A percentile compares a stretch with the other conserved stretches of the same genome.
Conservation (phyloP, 2,329 filamentous ascomycete genomes). For the Phialemoniopsis sp. region DNA sequence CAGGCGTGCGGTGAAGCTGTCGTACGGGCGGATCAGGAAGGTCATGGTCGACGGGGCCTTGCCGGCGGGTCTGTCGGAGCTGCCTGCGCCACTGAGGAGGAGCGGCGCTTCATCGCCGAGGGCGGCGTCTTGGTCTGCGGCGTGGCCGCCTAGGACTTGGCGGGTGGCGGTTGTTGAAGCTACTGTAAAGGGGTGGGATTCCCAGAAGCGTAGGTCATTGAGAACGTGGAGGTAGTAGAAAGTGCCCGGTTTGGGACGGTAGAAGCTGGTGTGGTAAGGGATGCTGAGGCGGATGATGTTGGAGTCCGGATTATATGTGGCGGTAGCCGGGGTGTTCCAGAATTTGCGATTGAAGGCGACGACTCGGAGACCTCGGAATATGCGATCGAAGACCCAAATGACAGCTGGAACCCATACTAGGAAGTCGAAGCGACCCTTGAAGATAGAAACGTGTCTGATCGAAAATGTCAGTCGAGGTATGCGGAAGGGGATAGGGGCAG, state of each 20-base stretch:
- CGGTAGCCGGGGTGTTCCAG: slow-evolving; percentile 27
- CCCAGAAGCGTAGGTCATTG: slow-evolving; percentile 34
- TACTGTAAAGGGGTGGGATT: slow-evolving; percentile 47
- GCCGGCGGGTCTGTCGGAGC: slow-evolving; percentile 1
- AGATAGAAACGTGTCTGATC: slow-evolving; percentile 42
- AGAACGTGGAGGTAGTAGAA: slow-evolving; percentile 42
- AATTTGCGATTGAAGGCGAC: slow-evolving; percentile 31
- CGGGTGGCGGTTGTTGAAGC: slow-evolving; percentile 9
- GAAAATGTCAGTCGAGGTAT: too few species aligned
- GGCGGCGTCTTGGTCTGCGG: slow-evolving; percentile 1
- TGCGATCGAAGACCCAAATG: slow-evolving; percentile 28
- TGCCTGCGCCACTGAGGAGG: slow-evolving; percentile 11
- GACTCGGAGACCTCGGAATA: slow-evolving; percentile 37
- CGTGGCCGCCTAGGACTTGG: slow-evolving; percentile 7
- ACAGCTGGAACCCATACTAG: slow-evolving; percentile 39
- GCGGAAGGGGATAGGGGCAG: slow-evolving; percentile 12
- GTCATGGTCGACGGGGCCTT: slow-evolving; percentile 20
- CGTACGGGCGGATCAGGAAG: slow-evolving; percentile 41
- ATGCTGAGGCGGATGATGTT: slow-evolving; percentile 37
- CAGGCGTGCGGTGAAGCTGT: slow-evolving; percentile 36
- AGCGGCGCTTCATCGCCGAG: slow-evolving; percentile 25
- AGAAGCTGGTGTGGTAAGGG: slow-evolving; percentile 25
- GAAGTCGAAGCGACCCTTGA: slow-evolving; percentile 38
- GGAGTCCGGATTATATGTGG: slow-evolving; percentile 27
- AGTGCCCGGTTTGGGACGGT: slow-evolving; percentile 31